phyloP scores from a whole-genome alignment of 2,329 filamentous ascomycete species.

The Myrmaecium sp. region DNA sequence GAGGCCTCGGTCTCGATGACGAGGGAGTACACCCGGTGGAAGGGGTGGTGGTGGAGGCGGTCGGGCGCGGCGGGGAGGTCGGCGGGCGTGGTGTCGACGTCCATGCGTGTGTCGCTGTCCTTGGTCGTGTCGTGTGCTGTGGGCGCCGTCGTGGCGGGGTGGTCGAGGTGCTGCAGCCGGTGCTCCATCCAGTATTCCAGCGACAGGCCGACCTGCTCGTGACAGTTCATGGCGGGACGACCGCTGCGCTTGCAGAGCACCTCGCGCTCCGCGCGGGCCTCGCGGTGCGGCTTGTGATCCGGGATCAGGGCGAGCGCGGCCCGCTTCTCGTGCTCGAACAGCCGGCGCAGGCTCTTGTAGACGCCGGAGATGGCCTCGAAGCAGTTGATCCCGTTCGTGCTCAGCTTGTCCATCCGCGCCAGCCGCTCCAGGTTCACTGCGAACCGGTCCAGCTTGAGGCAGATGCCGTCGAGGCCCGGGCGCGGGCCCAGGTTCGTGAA shows the following conservation, averaged over 20 bases:
- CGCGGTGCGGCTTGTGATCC: constrained; percentile 21
- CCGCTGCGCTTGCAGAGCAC: constrained; percentile 57
- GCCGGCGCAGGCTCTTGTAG: constrained; percentile 48
- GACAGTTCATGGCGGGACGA: constrained; percentile 51
- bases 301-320: constrained; percentile 14
- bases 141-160: constrained; percentile 9
- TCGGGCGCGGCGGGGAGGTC: constrained; percentile 15
- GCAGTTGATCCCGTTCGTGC: constrained; percentile 53
- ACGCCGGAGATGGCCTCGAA: constrained; percentile 62
- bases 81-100: constrained; percentile 12
- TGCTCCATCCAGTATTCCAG: constrained; percentile 64
- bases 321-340: constrained; percentile 56
- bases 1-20: constrained; percentile 45
- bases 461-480: constrained; percentile 45
- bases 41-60: constrained; percentile 24
- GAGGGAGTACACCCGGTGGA: constrained; percentile 42
- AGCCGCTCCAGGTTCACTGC: constrained; percentile 54
- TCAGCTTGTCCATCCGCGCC: constrained; percentile 54
- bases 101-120: constrained; percentile 12
- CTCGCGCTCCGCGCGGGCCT: constrained; percentile 34
- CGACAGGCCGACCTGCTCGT: constrained; percentile 48
- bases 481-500: too few species aligned
- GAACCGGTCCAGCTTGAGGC: constrained; percentile 54
- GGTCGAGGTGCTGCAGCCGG: constrained; percentile 14
- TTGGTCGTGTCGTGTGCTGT: constrained; percentile 20